Evolutionary conservation across 116 monocot species (phyloP).

Genomic region (Zostera marina): DNA sequence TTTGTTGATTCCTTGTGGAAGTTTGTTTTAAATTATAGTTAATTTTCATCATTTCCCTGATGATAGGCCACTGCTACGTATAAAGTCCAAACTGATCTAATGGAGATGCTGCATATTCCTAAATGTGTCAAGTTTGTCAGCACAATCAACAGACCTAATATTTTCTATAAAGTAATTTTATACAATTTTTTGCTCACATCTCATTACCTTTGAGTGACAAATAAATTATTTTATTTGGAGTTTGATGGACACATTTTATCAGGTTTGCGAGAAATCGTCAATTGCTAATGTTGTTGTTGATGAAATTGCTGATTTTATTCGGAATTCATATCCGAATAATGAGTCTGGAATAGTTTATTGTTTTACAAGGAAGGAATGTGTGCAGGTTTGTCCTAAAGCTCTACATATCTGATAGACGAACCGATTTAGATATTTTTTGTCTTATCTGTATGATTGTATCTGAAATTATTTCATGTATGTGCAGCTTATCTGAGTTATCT

Average conservation of each 20-base stretch:
- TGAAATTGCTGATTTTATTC: slow-evolving; percentile 85
- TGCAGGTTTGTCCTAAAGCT: slow-evolving; percentile 40
- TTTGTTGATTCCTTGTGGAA: slow-evolving; percentile 1
- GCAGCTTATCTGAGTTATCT: not conserved
- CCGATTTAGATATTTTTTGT: not conserved
- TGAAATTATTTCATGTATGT: not conserved
- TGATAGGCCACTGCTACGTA: slow-evolving; percentile 88
- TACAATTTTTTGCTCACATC: not conserved
- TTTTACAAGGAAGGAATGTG: slow-evolving; percentile 95
- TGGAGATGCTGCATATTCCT: slow-evolving; percentile 96
- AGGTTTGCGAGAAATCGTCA: slow-evolving; percentile 88
- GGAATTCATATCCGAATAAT: slow-evolving; percentile 54
- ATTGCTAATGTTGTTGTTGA: slow-evolving; percentile 78
- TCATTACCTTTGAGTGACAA: not conserved
- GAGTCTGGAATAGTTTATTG: slow-evolving; percentile 99
- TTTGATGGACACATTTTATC: not conserved
- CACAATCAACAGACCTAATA: slow-evolving; percentile 84
- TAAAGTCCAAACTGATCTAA: slow-evolving; percentile 86
- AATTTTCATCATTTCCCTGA: slow-evolving; percentile 12
- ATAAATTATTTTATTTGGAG: not conserved
- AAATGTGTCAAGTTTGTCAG: slow-evolving; percentile 89
- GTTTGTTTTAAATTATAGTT: slow-evolving; percentile 3
- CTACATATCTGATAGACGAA: not conserved
- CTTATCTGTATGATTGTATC: not conserved
- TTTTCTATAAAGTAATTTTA: slow-evolving; percentile 67